Conservation (phyloP, 805 yeast genomes). For the Cyberlindnera nakhonratchasimensis region DNA sequence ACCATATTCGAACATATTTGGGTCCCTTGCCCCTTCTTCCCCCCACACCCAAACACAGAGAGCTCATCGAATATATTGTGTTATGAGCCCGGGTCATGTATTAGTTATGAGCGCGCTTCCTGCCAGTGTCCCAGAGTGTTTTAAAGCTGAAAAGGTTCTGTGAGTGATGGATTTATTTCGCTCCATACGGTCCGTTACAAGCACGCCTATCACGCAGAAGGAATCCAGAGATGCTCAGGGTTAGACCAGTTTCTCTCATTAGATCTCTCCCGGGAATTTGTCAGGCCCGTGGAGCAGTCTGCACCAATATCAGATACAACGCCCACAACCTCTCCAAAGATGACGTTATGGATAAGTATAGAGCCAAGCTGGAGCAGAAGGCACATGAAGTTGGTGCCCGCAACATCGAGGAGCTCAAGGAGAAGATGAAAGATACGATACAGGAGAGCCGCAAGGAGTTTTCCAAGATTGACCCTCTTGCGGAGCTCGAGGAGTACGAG, state of each 20-base stretch:
- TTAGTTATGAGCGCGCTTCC: no score
- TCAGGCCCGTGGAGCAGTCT: slow-evolving; percentile 20
- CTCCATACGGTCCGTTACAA: no score
- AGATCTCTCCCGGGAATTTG: slow-evolving; percentile 3
- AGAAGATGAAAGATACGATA: slow-evolving; percentile 58
- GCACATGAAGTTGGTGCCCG: slow-evolving; percentile 42
- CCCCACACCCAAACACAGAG: no score
- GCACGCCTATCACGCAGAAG: no score
- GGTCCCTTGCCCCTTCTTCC: no score
- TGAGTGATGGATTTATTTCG: no score
- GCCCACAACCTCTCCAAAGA: slow-evolving; percentile 23
- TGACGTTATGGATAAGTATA: slow-evolving; percentile 30
- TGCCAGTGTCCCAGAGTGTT: no score
- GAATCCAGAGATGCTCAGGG: slow-evolving; percentile 1
- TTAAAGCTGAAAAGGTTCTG: no score
- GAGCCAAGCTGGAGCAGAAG: slow-evolving; percentile 34
- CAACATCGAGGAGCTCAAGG: slow-evolving; percentile 57
- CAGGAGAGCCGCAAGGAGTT: slow-evolving; percentile 52
- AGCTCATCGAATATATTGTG: no score
- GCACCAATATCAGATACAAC: slow-evolving; percentile 16
- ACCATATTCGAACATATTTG: no score
- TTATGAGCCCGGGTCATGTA: no score
- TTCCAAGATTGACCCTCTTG: slow-evolving; percentile 63
- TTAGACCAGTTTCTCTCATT: slow-evolving; percentile 3
- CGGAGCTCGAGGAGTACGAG: slow-evolving; percentile 58